Base-by-base conservation (phyloP, 345 rosid species). In the Hypericum androsaemum region DNA sequence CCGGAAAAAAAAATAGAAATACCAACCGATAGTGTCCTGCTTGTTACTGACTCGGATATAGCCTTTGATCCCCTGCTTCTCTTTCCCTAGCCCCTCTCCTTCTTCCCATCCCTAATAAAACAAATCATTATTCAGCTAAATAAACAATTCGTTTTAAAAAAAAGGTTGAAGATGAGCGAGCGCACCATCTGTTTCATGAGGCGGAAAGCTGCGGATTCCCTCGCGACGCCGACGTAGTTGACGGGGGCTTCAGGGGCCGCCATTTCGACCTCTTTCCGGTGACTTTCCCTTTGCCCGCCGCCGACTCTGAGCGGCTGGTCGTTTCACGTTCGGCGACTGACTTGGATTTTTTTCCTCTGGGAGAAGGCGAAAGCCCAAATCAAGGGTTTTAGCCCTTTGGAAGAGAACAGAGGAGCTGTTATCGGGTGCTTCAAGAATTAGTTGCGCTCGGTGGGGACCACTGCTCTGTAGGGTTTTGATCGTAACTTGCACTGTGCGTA, bases 61-160 rank as follows among this genome's bases (percentile, higher is more conserved):
- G 49, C 95, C 90, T 64, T 92, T 92, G 68, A 92, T 88, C 53
- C 97, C 97, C 73, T 92, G 98, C 74, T 85, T 92, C 57, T 92
- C 97, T 69, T 88, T 92, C 56, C 98, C 97, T 1, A 92, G 81
- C 53, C 98, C 97, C 76, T 92, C 95, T 69, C 98, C 95, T 80
- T 92, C 98, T 67, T 92, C 98, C 97, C 97, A 88, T 22, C 98
- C 98, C 98, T 88, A 52, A 45, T 12, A 46, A 46, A 13, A 37
- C 6, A 48, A 12, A 45, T 8, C n/a, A n/a, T n/a, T 44, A 58
- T 63, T 37, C 39, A 41, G 9, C 53, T 5, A 10, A 22, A 42
- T 32, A 10, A 8, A 12, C 14, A 42, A 41, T 22, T 41, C 22
- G 13, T 5, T n/a, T n/a, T 11, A 9, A 7, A 8, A 14, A 9